Conservation (phyloP, 371 early-diverging fungal species). For the Apophysomyces sp. region DNA sequence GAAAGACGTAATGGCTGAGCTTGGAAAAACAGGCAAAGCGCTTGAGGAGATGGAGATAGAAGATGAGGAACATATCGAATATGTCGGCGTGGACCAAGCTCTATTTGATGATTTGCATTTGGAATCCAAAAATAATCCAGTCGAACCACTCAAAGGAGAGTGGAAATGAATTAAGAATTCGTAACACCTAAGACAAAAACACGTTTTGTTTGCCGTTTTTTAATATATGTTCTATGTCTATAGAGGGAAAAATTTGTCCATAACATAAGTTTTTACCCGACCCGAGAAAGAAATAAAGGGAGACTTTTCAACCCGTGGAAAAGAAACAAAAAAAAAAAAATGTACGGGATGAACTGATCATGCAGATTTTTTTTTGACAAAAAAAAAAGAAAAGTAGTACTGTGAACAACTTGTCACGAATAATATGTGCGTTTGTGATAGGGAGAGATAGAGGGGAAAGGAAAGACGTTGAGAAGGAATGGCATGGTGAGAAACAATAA, state of each 20-base stretch:
- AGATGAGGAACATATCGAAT: constrained; percentile 19
- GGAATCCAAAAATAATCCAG: constrained; percentile 17
- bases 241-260: background rate
- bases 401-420: background rate
- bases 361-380: background rate
- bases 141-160: constrained; percentile 29
- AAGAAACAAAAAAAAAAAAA: background rate
- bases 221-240: background rate
- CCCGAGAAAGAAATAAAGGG: background rate
- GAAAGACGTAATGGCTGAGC: constrained; percentile 28
- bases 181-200: no score
- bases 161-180: constrained; percentile 25
- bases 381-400: background rate
- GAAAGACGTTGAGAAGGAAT: background rate
- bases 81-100: constrained; percentile 17
- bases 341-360: background rate
- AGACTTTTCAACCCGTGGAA: background rate
- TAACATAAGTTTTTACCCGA: background rate
- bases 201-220: background rate
- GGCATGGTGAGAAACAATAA: background rate
- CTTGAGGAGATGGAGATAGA: constrained; percentile 25
- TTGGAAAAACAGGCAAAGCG: constrained; percentile 33
- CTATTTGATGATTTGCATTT: constrained; percentile 29
- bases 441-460: background rate
- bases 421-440: background rate